These are phyloP conservation scores for Hypoxylon rickii DNA, from an alignment of 495 filamentous ascomycete species.

Conservation along the genomic window DNA sequence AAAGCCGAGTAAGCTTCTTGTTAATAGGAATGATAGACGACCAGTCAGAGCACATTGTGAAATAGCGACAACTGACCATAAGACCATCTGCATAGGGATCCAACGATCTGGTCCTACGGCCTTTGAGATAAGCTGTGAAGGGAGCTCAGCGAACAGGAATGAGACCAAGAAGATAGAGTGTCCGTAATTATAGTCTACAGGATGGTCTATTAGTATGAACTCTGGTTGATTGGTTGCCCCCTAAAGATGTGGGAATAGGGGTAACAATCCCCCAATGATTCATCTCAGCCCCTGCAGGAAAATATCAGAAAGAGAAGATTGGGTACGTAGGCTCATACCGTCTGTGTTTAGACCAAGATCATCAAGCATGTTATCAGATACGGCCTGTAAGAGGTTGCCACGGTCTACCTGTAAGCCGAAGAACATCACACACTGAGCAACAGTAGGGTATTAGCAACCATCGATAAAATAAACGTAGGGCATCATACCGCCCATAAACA, in stretches of 20 bases:
- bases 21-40: slow-evolving; percentile 45
- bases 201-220: slow-evolving; percentile 23
- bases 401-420: slow-evolving; percentile 63
- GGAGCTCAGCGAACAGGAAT: slow-evolving; percentile 72
- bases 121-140: slow-evolving; percentile 74
- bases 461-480: slow-evolving; percentile 12
- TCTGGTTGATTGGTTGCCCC: no score
- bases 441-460: slow-evolving; percentile 4
- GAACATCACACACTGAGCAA: slow-evolving; percentile 52
- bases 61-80: slow-evolving; percentile 52
- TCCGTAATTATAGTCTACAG: slow-evolving; percentile 67
- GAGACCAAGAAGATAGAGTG: slow-evolving; percentile 73
- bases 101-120: slow-evolving; percentile 78
- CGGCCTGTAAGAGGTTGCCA: slow-evolving; percentile 59
- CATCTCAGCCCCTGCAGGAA: no score
- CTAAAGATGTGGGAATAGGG: neutral
- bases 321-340: slow-evolving; percentile 36
- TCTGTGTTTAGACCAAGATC: slow-evolving; percentile 60
- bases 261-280: neutral
- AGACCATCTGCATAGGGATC: slow-evolving; percentile 66
- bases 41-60: slow-evolving; percentile 38
- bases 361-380: slow-evolving; percentile 59
- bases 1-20: slow-evolving; percentile 45
- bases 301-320: slow-evolving; percentile 19
- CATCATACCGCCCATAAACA: slow-evolving; percentile 55